A percentile compares a stretch with the other conserved stretches of the same genome.
Conservation (phyloP, 306 rosid species). For the Psophocarpus tetragonolobus region DNA sequence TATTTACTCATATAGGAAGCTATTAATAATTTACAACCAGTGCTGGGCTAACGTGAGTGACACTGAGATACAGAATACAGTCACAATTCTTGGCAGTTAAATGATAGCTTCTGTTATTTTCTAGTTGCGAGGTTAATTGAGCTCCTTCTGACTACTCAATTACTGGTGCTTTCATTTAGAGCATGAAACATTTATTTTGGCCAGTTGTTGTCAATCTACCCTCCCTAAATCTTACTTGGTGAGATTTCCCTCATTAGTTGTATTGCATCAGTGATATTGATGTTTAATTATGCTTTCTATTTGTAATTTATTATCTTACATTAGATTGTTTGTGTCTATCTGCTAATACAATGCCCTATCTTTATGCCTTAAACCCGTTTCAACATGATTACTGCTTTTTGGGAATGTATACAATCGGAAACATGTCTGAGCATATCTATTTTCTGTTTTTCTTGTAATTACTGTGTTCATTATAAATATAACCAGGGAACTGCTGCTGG, state of each 20-base stretch:
- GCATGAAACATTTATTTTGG: background rate
- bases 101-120: conserved; percentile 3
- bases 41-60: background rate
- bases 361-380: background rate
- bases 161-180: conserved; percentile 7
- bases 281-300: background rate
- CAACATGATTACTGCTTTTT: background rate
- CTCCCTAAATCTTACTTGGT: background rate
- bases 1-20: background rate
- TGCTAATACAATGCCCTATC: background rate
- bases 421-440: background rate
- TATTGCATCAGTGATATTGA: background rate
- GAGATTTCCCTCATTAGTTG: background rate
- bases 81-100: background rate
- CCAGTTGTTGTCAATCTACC: background rate
- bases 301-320: background rate
- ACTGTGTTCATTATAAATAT: background rate
- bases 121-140: too few relatives aligned
- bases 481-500: conserved; percentile 91
- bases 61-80: background rate
- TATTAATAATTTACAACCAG: background rate
- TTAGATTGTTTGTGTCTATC: conserved; percentile 13
- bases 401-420: background rate
- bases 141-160: too few relatives aligned
- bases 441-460: background rate